Conservation (phyloP, 2,329 filamentous ascomycete species). For the Escovopsis sp. region DNA sequence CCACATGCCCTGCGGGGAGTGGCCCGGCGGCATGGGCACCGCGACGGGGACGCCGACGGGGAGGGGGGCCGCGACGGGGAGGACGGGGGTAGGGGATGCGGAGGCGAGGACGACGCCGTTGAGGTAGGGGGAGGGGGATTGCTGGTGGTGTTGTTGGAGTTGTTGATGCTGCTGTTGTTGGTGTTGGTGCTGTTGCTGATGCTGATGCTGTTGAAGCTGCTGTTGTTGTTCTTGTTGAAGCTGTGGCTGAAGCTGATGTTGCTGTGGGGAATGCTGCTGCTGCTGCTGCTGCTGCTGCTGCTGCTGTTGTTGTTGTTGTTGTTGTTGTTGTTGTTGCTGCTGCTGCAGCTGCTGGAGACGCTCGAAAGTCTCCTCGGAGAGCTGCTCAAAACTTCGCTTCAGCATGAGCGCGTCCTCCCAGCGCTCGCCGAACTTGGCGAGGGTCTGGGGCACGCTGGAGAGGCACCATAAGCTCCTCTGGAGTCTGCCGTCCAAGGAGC, state of each 20-base stretch:
- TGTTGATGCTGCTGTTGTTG: slow-evolving; percentile 17
- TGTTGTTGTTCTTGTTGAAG: slow-evolving; percentile 14
- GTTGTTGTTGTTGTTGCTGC: slow-evolving; percentile 13
- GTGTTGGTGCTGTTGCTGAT: slow-evolving; percentile 19
- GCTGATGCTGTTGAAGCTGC: slow-evolving; percentile 23
- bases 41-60: no score
- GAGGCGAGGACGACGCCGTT: slow-evolving; percentile 3
- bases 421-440: slow-evolving; percentile 40
- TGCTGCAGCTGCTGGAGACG: slow-evolving; percentile 24
- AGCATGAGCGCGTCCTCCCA: slow-evolving; percentile 43
- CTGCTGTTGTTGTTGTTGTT: slow-evolving; percentile 16
- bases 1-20: slow-evolving; percentile 8
- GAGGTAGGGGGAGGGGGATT: not conserved
- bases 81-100: not conserved
- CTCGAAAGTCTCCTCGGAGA: slow-evolving; percentile 29
- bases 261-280: slow-evolving; percentile 16
- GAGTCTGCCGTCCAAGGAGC: slow-evolving; percentile 40
- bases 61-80: no score
- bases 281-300: slow-evolving; percentile 18
- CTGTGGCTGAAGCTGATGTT: slow-evolving; percentile 14
- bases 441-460: slow-evolving; percentile 35
- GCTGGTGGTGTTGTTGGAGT: no score
- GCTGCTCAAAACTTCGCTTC: slow-evolving; percentile 35
- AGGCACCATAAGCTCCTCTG: slow-evolving; percentile 41
- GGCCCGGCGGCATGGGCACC: slow-evolving; percentile 1